Evolutionary conservation across 2,329 filamentous ascomycete species (phyloP).

Genomic region (Paraphaeosphaeria minitans): DNA sequence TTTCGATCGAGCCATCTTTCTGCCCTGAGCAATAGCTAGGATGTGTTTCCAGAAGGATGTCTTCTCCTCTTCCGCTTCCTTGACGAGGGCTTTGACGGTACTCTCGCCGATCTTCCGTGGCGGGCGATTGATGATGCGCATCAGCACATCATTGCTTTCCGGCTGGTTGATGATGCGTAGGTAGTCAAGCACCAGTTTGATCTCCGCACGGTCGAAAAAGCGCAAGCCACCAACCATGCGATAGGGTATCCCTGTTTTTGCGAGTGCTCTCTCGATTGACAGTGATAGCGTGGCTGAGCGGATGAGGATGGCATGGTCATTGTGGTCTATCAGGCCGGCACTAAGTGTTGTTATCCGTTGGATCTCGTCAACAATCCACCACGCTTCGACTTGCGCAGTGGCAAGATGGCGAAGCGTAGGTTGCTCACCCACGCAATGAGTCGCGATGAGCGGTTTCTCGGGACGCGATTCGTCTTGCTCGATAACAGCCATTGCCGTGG

Average conservation of each 20-base stretch:
- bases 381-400: constrained; percentile 73
- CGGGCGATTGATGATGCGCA: constrained; percentile 83
- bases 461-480: constrained; percentile 85
- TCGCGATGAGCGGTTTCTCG: constrained; percentile 77
- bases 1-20: constrained; percentile 57
- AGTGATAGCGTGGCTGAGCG: constrained; percentile 82
- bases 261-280: constrained; percentile 82
- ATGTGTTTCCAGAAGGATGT: constrained; percentile 79
- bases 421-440: constrained; percentile 77
- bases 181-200: constrained; percentile 88
- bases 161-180: constrained; percentile 83
- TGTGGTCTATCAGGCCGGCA: constrained; percentile 72
- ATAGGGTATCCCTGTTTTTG: constrained; percentile 82
- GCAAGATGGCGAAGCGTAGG: constrained; percentile 81
- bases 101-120: constrained; percentile 79
- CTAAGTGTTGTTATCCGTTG: constrained; percentile 71
- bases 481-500: constrained; percentile 81
- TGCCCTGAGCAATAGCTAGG: constrained; percentile 61
- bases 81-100: constrained; percentile 74
- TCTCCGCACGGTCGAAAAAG: constrained; percentile 90
- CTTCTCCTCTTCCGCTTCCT: constrained; percentile 74
- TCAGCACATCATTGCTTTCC: constrained; percentile 83
- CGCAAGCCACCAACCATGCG: constrained; percentile 89
- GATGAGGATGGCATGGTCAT: constrained; percentile 86
- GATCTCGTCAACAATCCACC: constrained; percentile 88